Evolutionary conservation across 441 rosid species (phyloP).

Genomic region (Codiaeum variegatum): DNA sequence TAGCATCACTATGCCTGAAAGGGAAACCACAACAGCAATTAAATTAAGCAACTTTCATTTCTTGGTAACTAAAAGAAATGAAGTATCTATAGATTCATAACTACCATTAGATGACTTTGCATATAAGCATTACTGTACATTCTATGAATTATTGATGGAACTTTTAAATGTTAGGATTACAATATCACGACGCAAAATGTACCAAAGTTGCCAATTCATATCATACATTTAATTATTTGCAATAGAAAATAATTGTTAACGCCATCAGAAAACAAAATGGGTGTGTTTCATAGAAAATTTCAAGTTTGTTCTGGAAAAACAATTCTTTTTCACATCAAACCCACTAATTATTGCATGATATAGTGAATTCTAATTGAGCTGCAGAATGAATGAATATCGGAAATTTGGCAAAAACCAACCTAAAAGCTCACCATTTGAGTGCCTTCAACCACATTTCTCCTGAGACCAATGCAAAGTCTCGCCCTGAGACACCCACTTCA

Average conservation of each 20-base stretch:
- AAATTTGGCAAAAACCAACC: slow-evolving; percentile 2
- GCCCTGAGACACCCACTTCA: slow-evolving; percentile 80
- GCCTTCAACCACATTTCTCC: slow-evolving; percentile 98
- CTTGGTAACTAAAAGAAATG: slow-evolving; percentile 3
- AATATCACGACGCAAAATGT: background rate
- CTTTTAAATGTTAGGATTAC: background rate
- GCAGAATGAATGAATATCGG: background rate
- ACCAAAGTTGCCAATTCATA: background rate
- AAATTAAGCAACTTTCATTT: slow-evolving; percentile 7
- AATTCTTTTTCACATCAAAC: background rate
- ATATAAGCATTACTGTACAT: background rate
- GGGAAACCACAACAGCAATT: slow-evolving; percentile 22
- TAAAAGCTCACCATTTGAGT: slow-evolving; percentile 67
- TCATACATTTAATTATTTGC: background rate
- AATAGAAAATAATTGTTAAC: background rate
- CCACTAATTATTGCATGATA: background rate
- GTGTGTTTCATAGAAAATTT: background rate
- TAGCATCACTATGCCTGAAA: slow-evolving; percentile 74
- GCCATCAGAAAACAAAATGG: background rate
- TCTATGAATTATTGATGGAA: background rate
- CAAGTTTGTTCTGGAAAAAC: background rate
- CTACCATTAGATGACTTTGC: background rate
- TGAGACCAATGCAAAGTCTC: slow-evolving; percentile 89
- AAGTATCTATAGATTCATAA: slow-evolving; percentile 19
- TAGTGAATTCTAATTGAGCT: background rate